Percentiles rank a stretch among this genome's conserved stretches.
These are phyloP conservation scores for Litchi chinensis DNA, from an alignment of 345 rosid species.

Conservation along the genomic window DNA sequence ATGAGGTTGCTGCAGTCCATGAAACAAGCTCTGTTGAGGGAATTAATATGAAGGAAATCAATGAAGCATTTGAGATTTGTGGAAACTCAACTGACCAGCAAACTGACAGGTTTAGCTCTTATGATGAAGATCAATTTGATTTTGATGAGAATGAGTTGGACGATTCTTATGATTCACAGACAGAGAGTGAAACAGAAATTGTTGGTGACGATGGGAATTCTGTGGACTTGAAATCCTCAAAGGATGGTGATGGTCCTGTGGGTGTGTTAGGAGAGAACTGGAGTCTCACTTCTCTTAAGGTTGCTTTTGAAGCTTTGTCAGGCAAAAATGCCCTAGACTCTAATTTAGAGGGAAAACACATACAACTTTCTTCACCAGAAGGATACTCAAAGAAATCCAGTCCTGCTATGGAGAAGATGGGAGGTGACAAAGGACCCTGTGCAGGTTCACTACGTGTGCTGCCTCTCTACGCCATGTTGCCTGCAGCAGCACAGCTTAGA, in stretches of 20 bases:
- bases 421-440: conserved; percentile 27
- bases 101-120: conserved; percentile 55
- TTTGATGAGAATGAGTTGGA: conserved; percentile 50
- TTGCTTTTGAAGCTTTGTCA: conserved; percentile 71
- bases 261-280: conserved; percentile 42
- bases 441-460: conserved; percentile 53
- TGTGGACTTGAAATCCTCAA: conserved; percentile 27
- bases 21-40: conserved; percentile 43
- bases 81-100: conserved; percentile 38
- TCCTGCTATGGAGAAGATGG: conserved; percentile 27
- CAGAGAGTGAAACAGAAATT: conserved; percentile 72
- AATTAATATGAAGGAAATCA: conserved; percentile 67
- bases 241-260: conserved; percentile 30
- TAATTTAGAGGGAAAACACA: conserved; percentile 24
- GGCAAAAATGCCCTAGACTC: conserved; percentile 37
- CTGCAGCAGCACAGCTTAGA: conserved; percentile 80
- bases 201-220: conserved; percentile 35
- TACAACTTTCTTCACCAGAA: conserved; percentile 17
- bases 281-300: conserved; percentile 61
- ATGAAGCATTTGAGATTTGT: conserved; percentile 65
- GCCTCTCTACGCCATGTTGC: conserved; percentile 92
- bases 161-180: conserved; percentile 46
- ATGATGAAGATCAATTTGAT: conserved; percentile 54
- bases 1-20: conserved; percentile 32
- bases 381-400: conserved; percentile 30